Evolutionary conservation across 2,329 filamentous ascomycete genomes (phyloP).

Genomic region (Botrytis tulipae): DNA sequence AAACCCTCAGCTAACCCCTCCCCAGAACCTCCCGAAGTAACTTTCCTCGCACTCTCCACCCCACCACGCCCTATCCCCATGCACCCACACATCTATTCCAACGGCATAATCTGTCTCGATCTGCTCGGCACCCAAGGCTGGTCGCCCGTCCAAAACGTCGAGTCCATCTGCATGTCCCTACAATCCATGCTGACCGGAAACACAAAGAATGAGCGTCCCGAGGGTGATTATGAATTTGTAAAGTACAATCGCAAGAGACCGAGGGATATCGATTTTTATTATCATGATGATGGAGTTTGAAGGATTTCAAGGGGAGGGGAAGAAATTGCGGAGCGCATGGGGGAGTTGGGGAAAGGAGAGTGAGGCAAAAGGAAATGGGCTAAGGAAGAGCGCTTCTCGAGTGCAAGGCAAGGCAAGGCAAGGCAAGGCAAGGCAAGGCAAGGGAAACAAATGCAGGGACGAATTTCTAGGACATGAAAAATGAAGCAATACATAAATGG

Average conservation of each 20-base stretch:
- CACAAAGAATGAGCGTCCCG: conserved; percentile 83
- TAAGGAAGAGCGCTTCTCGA: not conserved
- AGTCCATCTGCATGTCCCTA: conserved; percentile 94
- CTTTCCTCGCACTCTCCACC: conserved; percentile 58
- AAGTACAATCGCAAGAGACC: conserved; percentile 74
- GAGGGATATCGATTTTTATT: conserved; percentile 88
- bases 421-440: not conserved
- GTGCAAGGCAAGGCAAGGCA: no score
- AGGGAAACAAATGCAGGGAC: not conserved
- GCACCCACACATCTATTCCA: conserved; percentile 93
- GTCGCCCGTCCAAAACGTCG: conserved; percentile 95
- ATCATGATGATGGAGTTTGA: conserved; percentile 78
- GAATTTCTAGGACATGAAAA: not conserved
- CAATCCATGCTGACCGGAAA: conserved; percentile 99
- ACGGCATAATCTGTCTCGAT: conserved; percentile 93
- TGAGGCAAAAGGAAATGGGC: not conserved
- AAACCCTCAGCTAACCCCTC: conserved; percentile 60
- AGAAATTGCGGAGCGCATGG: not conserved
- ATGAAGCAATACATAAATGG: not conserved
- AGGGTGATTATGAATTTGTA: conserved; percentile 88
- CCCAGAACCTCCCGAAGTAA: conserved; percentile 89
- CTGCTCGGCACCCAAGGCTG: conserved; percentile 84
- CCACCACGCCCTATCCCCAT: conserved; percentile 68
- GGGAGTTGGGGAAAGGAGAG: not conserved
- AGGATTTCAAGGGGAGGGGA: not conserved